phyloP scores from a whole-genome alignment of 495 filamentous ascomycete species.

The Neurospora sp. region DNA sequence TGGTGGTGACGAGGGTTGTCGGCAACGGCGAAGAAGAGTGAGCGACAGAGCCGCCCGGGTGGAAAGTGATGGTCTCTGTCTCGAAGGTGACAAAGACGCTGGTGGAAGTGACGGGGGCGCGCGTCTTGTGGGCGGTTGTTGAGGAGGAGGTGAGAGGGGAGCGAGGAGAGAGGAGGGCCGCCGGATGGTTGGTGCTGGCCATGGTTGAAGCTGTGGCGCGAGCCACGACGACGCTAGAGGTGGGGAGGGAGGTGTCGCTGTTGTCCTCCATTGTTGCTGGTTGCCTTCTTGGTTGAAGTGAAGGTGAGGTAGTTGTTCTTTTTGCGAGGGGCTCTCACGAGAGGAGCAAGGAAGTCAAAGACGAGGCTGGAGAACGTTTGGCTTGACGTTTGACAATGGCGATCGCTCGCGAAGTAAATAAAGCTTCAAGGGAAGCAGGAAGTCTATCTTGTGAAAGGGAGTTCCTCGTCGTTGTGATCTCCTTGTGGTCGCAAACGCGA shows the following conservation, averaged over 20 bases:
- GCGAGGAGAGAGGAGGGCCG: background rate
- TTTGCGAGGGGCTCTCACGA: background rate
- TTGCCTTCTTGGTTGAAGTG: background rate
- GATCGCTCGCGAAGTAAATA: background rate
- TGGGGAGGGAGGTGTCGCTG: background rate
- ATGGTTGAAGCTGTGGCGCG: background rate
- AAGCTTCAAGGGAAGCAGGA: background rate
- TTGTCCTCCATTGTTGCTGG: background rate
- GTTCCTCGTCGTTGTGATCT: background rate
- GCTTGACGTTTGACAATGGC: background rate
- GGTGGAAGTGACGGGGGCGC: background rate
- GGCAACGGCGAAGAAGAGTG: background rate
- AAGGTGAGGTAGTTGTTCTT: background rate
- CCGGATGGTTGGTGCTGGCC: background rate
- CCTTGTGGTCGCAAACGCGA: background rate
- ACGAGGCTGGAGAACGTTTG: background rate
- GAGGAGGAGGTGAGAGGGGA: background rate
- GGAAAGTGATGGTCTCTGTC: background rate
- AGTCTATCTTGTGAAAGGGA: background rate
- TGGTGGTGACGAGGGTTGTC: background rate
- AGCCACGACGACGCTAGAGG: background rate
- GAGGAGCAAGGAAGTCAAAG: background rate
- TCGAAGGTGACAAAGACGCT: background rate
- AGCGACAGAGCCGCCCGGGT: background rate
- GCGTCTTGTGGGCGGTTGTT: background rate